A percentile compares a stretch with the other conserved stretches of the same genome.
Conservation (phyloP, 441 rosid genomes). For the Populus trichocarpa region DNA sequence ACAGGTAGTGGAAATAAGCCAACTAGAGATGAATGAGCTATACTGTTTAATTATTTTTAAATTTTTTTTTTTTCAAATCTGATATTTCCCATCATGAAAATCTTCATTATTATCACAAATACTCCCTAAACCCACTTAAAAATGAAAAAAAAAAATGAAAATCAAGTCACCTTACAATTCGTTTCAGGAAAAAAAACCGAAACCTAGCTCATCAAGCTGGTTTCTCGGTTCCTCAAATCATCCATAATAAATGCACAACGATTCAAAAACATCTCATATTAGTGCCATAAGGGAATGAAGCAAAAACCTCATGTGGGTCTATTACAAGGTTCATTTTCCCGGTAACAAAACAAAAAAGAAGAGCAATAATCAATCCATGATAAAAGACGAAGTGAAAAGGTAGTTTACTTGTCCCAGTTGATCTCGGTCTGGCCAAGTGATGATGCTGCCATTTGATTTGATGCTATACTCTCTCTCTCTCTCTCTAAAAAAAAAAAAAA, state of each 20-base stretch:
- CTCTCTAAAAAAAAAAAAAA: background rate
- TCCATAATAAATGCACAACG: too few relatives aligned
- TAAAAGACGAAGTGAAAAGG: background rate
- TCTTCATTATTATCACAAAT: background rate
- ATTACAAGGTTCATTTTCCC: background rate
- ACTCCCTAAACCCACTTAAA: background rate
- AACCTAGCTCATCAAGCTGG: background rate
- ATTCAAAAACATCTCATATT: too few relatives aligned
- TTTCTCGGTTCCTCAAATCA: background rate
- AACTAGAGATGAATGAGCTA: background rate
- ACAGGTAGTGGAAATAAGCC: slow-evolving; percentile 14
- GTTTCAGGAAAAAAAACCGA: background rate
- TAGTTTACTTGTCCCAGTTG: slow-evolving; percentile 79
- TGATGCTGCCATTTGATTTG: slow-evolving; percentile 28
- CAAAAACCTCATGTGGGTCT: background rate
- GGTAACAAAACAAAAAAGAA: background rate
- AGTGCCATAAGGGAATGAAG: background rate
- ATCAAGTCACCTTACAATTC: too few relatives aligned
- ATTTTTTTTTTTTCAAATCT: background rate
- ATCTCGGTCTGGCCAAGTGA: slow-evolving; percentile 73
- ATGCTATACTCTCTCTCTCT: background rate
- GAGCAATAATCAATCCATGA: background rate
- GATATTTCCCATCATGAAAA: background rate
- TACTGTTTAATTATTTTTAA: background rate
- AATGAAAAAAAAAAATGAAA: too few relatives aligned